Evolutionary conservation across 2,329 filamentous ascomycete genomes (phyloP).

Genomic region (Epicoccum nigrum): DNA sequence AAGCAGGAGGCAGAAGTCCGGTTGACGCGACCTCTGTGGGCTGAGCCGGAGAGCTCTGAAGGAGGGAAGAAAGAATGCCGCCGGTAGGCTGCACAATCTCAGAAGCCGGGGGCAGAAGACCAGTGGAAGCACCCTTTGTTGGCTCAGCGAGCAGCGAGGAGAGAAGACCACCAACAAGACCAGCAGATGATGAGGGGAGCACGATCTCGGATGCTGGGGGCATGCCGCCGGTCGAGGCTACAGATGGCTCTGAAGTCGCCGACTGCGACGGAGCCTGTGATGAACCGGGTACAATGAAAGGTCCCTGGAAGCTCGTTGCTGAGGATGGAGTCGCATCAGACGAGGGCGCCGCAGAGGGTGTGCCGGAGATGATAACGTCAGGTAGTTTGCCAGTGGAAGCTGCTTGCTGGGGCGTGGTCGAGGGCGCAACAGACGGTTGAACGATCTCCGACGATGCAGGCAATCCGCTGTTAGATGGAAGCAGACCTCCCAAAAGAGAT

Average conservation of each 20-base stretch:
- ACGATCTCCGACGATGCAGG: slow-evolving; percentile 8
- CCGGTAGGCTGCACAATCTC: slow-evolving; percentile 18
- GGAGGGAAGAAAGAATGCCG: slow-evolving; percentile 21
- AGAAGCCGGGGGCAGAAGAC: slow-evolving; percentile 5
- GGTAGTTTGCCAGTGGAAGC: slow-evolving; percentile 22
- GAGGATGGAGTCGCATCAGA: slow-evolving; percentile 5
- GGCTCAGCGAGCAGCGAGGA: slow-evolving; percentile 17
- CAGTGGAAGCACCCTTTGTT: slow-evolving; percentile 2
- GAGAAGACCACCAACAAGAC: slow-evolving; percentile 17
- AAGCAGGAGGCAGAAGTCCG: slow-evolving; percentile 7
- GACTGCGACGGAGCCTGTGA: slow-evolving; percentile 14
- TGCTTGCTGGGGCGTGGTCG: slow-evolving; percentile 13
- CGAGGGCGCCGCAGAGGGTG: slow-evolving; percentile 15
- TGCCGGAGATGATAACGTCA: slow-evolving; percentile 25
- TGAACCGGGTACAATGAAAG: slow-evolving; percentile 33
- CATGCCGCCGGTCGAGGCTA: slow-evolving; percentile 23
- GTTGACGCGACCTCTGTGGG: slow-evolving; percentile 16
- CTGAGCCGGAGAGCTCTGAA: slow-evolving; percentile 13
- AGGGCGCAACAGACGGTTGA: slow-evolving; percentile 4
- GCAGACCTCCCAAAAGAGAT: slow-evolving; percentile 6
- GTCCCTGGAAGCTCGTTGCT: slow-evolving; percentile 29
- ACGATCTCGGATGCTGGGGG: slow-evolving; percentile 16
- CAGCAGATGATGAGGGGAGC: slow-evolving; percentile 12
- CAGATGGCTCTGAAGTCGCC: slow-evolving; percentile 8
- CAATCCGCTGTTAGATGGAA: slow-evolving; percentile 18